Conservation (phyloP, 805 yeast genomes). For the Zygosaccharomyces bailii region DNA sequence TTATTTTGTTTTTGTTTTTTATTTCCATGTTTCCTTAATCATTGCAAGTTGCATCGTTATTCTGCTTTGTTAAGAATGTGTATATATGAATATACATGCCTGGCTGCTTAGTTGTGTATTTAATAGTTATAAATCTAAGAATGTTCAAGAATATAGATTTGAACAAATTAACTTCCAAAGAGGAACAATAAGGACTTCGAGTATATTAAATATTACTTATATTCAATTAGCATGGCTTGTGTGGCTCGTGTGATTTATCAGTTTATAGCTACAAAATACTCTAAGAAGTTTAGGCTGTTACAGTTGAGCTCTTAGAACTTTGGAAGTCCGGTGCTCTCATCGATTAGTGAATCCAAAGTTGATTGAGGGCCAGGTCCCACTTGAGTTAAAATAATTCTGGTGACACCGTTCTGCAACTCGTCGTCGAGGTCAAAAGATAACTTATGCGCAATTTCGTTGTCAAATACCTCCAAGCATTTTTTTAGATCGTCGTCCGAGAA, state of each 20-base stretch:
- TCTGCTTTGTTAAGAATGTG: constrained; percentile 5
- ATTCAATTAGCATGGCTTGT: too few relatives aligned
- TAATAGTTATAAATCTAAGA: background rate
- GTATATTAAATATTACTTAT: too few relatives aligned
- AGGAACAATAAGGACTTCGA: background rate
- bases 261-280: background rate
- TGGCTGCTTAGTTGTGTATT: constrained; percentile 6
- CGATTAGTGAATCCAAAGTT: constrained; percentile 53
- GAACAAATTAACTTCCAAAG: too few relatives aligned
- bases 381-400: constrained; percentile 76
- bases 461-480: constrained; percentile 26
- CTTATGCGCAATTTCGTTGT: constrained; percentile 30
- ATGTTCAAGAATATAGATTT: too few relatives aligned
- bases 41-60: constrained; percentile 3
- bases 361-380: constrained; percentile 87
- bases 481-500: constrained; percentile 32
- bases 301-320: constrained; percentile 32
- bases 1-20: background rate
- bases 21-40: background rate
- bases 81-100: constrained; percentile 1
- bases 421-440: constrained; percentile 44
- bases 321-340: constrained; percentile 59
- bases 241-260: background rate
- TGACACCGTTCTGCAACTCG: constrained; percentile 65
- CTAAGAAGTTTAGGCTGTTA: background rate